Evolutionary conservation across 2,329 filamentous ascomycete species (phyloP).

Genomic region (Ascocoryne sarcoides): DNA sequence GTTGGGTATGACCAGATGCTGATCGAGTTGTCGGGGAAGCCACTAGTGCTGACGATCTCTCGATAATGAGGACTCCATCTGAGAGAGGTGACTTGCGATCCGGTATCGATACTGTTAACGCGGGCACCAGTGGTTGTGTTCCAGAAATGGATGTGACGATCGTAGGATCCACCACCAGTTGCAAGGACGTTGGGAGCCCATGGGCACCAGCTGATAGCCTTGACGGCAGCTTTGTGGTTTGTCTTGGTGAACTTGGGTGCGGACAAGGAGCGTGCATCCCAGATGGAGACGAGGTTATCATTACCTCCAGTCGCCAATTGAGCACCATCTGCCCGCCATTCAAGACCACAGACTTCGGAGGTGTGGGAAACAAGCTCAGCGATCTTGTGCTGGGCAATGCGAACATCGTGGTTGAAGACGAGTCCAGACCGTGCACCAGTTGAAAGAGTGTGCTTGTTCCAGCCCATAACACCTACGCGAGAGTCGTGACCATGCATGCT

Average conservation of each 20-base stretch:
- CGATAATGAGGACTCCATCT: slow-evolving; percentile 96
- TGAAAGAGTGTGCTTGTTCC: slow-evolving; percentile 97
- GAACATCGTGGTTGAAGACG: slow-evolving; percentile 97
- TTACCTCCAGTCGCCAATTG: slow-evolving; percentile 97
- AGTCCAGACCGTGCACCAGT: slow-evolving; percentile 91
- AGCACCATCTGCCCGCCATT: slow-evolving; percentile 93
- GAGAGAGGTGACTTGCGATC: slow-evolving; percentile 91
- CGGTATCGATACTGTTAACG: slow-evolving; percentile 98
- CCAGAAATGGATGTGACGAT: slow-evolving; percentile 99
- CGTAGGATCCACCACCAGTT: slow-evolving; percentile 91
- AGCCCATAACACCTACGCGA: slow-evolving; percentile 95
- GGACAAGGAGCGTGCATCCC: slow-evolving; percentile 87
- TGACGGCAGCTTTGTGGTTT: slow-evolving; percentile 98
- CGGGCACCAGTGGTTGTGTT: slow-evolving; percentile 96
- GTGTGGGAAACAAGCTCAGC: slow-evolving; percentile 96
- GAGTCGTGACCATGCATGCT: slow-evolving; percentile 98
- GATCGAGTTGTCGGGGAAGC: slow-evolving; percentile 97
- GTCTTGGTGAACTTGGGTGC: slow-evolving; percentile 99
- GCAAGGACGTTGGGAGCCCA: slow-evolving; percentile 98
- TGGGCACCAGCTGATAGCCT: slow-evolving; percentile 96
- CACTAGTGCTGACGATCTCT: slow-evolving; percentile 94
- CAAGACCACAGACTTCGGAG: slow-evolving; percentile 93
- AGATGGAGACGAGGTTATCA: slow-evolving; percentile 98
- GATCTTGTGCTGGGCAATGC: slow-evolving; percentile 94
- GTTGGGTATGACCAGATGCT: slow-evolving; percentile 99